phyloP scores from a whole-genome alignment of 2,329 filamentous ascomycete genomes.

The Talaromyces sp. region DNA sequence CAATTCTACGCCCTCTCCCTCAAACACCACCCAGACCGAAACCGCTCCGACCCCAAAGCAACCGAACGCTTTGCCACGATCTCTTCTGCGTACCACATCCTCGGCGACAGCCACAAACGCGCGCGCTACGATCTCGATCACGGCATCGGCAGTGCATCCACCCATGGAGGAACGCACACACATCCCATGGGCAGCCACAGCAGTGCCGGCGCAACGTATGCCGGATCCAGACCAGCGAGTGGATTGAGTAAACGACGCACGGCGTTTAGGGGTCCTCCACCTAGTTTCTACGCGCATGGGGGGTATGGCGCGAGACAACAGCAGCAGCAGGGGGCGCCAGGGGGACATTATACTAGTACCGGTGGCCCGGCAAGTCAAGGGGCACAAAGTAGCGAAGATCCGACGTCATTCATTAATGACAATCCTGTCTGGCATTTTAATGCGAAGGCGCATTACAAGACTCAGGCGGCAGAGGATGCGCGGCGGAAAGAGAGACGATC shows the following conservation, averaged over 20 bases:
- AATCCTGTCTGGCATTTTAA: slow-evolving; percentile 76
- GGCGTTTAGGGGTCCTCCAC: slow-evolving; percentile 79
- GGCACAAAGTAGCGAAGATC: slow-evolving; percentile 26
- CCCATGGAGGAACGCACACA: slow-evolving; percentile 29
- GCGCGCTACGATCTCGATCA: slow-evolving; percentile 70
- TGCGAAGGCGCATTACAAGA: slow-evolving; percentile 65
- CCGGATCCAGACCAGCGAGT: slow-evolving; percentile 66
- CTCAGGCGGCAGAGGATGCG: slow-evolving; percentile 64
- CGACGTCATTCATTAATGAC: slow-evolving; percentile 36
- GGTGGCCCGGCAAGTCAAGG: neutral
- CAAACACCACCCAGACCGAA: slow-evolving; percentile 85
- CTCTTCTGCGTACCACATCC: slow-evolving; percentile 76
- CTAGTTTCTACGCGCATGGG: slow-evolving; percentile 79
- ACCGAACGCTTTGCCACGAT: slow-evolving; percentile 75
- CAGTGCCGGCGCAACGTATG: slow-evolving; percentile 48
- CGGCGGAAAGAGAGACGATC: slow-evolving; percentile 24
- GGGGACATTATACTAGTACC: slow-evolving; percentile 4
- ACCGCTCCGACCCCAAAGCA: slow-evolving; percentile 70
- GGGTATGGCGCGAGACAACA: slow-evolving; percentile 54
- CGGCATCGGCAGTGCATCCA: slow-evolving; percentile 34
- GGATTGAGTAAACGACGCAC: slow-evolving; percentile 74
- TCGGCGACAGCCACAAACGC: slow-evolving; percentile 71
- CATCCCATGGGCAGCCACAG: slow-evolving; percentile 55
- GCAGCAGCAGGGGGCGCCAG: neutral
- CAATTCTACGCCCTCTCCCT: slow-evolving; percentile 91